Evolutionary conservation across 169 alveolate genomes (phyloP), one percentile per base, ranked within the genome.

Genomic region (Ophryocystis elektroscirrha): DNA sequence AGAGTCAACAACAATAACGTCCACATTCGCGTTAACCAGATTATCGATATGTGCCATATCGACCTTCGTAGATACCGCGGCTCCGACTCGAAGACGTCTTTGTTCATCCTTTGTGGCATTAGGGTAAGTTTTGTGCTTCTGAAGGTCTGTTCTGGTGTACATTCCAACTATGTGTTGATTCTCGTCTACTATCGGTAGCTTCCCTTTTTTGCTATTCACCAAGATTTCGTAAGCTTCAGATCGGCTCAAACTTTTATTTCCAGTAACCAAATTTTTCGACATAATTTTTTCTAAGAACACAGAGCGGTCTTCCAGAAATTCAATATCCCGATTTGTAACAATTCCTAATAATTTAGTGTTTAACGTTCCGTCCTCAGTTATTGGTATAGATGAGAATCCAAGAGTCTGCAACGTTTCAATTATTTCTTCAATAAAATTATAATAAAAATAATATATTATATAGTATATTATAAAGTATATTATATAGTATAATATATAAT

Each of bases 1-100:
- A 50, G 91, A 78, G 69, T 85, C 95, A 37, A 85, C 67, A 53
- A 82, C 81, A 27, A 85, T 37, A 28, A 81, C 71, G 36, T 69
- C 78, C 12, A 69, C 74, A 22, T 78, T 78, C 7, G 64, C 81
- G 38, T 64, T 63, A 24, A 65, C 41, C 22, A 61, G 46, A 29
- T 50, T 61, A 42, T 35, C 39, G n/a, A 71, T 74, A n/a, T 74
- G 51, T 32, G 36, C 58, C 15, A 41, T 22, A 26, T 5, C 23
- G 7, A 28, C 58, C 19, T 39, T 45, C 0, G 37, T 45, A 16
- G 63, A 58, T 5, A 41, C 38, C 16, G 63, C 63, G n/a, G 58
- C 58, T 22, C 63, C 58, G 2, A 55, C 63, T 5, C 18, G 47
- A 18, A 7, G 12, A 12, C 15, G 49, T 51, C 64, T 0, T 22